A percentile compares a stretch with the other conserved stretches of the same genome.
Conservation (phyloP, 768 basidiomycete genomes). For the Psilocybe cubensis region DNA sequence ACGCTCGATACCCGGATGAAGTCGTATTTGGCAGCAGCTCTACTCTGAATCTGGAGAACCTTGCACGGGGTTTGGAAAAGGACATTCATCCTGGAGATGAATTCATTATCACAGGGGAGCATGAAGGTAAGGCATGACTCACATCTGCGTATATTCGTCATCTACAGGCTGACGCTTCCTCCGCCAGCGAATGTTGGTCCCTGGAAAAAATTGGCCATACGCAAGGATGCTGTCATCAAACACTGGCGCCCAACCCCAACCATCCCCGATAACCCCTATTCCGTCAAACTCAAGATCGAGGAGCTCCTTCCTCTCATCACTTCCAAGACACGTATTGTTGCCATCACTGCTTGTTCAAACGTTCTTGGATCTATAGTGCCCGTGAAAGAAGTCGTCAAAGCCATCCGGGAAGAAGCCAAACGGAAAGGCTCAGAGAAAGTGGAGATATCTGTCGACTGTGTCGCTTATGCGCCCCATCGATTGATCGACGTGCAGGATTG, state of each 20-base stretch:
- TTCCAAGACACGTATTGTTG: conserved; percentile 68
- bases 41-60: conserved; percentile 70
- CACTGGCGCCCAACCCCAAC: conserved; percentile 58
- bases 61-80: conserved; percentile 61
- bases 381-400: conserved; percentile 57
- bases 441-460: conserved; percentile 76
- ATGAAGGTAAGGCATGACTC: conserved; percentile 57
- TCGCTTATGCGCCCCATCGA: conserved; percentile 79
- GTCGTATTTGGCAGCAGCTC: conserved; percentile 70
- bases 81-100: conserved; percentile 66
- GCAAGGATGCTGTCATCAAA: conserved; percentile 56
- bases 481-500: conserved; percentile 72
- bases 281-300: conserved; percentile 54
- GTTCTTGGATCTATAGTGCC: conserved; percentile 70
- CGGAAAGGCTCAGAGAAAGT: conserved; percentile 59
- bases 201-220: conserved; percentile 75
- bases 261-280: conserved; percentile 65
- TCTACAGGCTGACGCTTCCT: neutral
- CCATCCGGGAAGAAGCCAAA: conserved; percentile 52
- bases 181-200: conserved; percentile 68
- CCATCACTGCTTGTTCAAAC: conserved; percentile 78
- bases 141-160: neutral
- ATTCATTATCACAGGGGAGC: conserved; percentile 78
- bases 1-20: conserved; percentile 63
- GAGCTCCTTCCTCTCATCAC: conserved; percentile 67